Evolutionary conservation across 352 stramenopile species (phyloP).

Genomic region (Pythium phragmitis): DNA sequence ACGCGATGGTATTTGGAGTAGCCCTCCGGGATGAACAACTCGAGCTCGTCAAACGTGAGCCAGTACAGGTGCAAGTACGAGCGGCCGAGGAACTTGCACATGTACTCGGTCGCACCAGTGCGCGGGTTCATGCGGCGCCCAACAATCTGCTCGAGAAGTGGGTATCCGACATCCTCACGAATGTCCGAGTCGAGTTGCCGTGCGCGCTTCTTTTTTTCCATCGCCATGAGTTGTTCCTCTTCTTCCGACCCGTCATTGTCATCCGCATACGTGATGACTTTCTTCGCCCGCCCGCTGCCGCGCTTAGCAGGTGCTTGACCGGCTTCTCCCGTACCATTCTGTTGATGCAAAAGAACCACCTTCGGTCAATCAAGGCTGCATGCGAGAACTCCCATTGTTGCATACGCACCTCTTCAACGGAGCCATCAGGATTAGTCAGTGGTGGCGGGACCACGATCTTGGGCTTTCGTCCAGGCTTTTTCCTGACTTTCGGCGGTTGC

Average conservation of each 20-base stretch:
- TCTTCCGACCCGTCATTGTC: conserved; percentile 67
- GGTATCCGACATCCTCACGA: conserved; percentile 50
- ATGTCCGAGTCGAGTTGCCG: conserved; percentile 76
- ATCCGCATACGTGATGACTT: conserved; percentile 77
- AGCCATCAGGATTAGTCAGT: neutral
- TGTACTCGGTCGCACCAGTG: conserved; percentile 71
- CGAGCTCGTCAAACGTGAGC: conserved; percentile 85
- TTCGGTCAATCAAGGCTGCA: neutral
- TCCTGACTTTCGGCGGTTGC: conserved; percentile 13
- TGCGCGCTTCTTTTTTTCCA: conserved; percentile 70
- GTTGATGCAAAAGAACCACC: neutral
- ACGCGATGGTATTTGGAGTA: conserved; percentile 87
- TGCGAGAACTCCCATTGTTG: neutral
- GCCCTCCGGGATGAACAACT: conserved; percentile 81
- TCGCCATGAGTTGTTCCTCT: conserved; percentile 49
- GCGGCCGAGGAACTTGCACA: conserved; percentile 86
- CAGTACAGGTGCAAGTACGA: conserved; percentile 89
- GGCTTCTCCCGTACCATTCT: neutral
- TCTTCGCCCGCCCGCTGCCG: conserved; percentile 42
- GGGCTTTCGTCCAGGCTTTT: conserved; percentile 19
- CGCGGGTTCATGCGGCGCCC: conserved; percentile 78
- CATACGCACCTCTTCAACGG: conserved; percentile 5
- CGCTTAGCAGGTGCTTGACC: conserved; percentile 6
- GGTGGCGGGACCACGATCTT: conserved; percentile 1
- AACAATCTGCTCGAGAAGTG: conserved; percentile 79